phyloP scores from a whole-genome alignment of 2,329 filamentous ascomycete species.

The Arthrobotrys megalospora region DNA sequence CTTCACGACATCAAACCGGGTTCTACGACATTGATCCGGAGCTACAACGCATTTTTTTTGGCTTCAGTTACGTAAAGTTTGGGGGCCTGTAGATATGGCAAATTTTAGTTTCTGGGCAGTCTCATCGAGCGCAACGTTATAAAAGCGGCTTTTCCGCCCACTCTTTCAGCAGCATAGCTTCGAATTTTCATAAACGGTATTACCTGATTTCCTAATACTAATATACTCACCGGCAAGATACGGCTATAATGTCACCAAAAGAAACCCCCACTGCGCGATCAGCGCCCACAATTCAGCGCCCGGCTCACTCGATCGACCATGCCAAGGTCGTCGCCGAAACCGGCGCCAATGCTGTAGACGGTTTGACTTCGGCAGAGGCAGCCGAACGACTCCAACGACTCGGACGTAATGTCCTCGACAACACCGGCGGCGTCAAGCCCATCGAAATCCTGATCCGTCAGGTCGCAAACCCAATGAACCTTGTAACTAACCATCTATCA shows the following conservation, averaged over 20 bases:
- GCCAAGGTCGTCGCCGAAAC: constrained; percentile 68
- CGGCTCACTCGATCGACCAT: constrained; percentile 18
- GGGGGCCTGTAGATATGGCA: not conserved
- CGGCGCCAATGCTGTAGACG: constrained; percentile 77
- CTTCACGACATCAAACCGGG: constrained; percentile 31
- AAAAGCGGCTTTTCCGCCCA: not conserved
- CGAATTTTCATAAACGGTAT: not conserved
- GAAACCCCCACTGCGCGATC: not conserved
- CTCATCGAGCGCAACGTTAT: constrained; percentile 1
- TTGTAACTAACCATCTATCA: constrained; percentile 65
- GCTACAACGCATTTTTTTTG: not conserved
- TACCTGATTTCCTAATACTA: not conserved
- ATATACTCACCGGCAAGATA: not conserved
- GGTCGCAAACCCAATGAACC: constrained; percentile 82
- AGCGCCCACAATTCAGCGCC: not conserved
- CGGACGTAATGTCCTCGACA: constrained; percentile 79
- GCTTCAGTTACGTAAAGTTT: constrained; percentile 20
- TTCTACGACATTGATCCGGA: constrained; percentile 29
- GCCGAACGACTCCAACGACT: constrained; percentile 74
- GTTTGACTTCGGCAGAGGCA: constrained; percentile 76
- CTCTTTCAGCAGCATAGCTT: not conserved
- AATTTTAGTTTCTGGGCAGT: constrained; percentile 3
- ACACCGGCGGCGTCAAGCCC: constrained; percentile 77
- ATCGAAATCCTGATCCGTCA: constrained; percentile 81
- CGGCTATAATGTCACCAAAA: not conserved